phyloP scores from a whole-genome alignment of 345 rosid species.

The Acer campestre region DNA sequence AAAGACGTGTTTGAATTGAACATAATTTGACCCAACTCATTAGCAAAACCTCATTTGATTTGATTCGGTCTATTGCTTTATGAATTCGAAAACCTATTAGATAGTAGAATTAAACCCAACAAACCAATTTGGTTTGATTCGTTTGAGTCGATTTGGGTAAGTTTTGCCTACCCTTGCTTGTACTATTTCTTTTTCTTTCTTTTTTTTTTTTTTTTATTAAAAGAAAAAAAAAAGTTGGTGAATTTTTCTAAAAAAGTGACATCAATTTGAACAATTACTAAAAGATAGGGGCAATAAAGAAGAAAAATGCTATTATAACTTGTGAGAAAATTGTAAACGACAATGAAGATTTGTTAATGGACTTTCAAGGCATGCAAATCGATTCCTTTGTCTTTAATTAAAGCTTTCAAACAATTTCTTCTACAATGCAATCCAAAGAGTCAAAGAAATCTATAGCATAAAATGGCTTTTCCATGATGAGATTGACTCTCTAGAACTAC shows the following conservation, averaged over 20 bases:
- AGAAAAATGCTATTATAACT: background rate
- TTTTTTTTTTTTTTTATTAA: no score
- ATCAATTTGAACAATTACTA: background rate
- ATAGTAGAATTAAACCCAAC: no score
- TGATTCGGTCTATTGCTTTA: no score
- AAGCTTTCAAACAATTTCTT: background rate
- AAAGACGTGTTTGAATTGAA: no score
- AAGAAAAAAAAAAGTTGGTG: background rate
- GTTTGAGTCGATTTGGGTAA: no score
- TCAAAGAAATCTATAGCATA: conserved; percentile 13
- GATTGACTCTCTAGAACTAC: conserved; percentile 17
- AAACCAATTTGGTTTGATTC: no score
- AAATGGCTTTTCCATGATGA: background rate
- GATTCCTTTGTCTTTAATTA: conserved; percentile 8
- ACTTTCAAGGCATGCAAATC: conserved; percentile 1
- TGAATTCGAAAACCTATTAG: no score
- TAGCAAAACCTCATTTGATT: no score
- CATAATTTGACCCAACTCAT: no score
- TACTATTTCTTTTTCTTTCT: no score
- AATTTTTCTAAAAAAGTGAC: background rate
- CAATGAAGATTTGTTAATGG: conserved; percentile 20
- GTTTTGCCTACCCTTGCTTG: no score
- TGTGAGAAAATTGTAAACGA: background rate
- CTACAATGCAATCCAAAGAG: conserved; percentile 3
- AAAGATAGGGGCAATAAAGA: background rate